These are phyloP conservation scores for Phytophthora pisi DNA, from an alignment of 352 stramenopile species.

Conservation along the genomic window DNA sequence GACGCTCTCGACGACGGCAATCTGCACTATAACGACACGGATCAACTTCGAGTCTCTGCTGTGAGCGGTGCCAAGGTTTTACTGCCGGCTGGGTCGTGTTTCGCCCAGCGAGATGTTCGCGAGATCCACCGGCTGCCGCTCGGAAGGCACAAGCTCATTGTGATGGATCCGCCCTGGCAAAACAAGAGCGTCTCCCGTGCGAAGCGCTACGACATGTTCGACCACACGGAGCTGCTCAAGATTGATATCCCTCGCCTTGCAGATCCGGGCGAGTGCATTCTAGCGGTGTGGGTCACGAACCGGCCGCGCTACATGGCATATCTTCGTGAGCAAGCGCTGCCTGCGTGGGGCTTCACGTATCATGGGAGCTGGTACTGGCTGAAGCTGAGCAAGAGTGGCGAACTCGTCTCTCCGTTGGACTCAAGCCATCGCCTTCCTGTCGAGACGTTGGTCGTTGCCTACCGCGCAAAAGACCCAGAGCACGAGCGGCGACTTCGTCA, in stretches of 20 bases:
- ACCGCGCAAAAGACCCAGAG: conserved; percentile 32
- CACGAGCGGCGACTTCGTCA: conserved; percentile 22
- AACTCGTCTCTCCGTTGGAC: conserved; percentile 64
- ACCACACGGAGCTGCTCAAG: conserved; percentile 61
- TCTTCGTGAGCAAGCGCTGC: conserved; percentile 61
- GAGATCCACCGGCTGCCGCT: conserved; percentile 28
- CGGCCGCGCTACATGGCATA: conserved; percentile 60
- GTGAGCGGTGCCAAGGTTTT: conserved; percentile 17
- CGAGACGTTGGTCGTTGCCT: conserved; percentile 69
- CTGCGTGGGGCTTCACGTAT: conserved; percentile 62
- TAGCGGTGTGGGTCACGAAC: conserved; percentile 83
- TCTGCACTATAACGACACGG: conserved; percentile 26
- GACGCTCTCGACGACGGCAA: conserved; percentile 16
- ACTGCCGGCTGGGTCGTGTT: conserved; percentile 32
- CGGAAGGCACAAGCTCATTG: conserved; percentile 39
- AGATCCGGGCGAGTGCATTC: conserved; percentile 48
- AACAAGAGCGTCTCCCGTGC: conserved; percentile 78
- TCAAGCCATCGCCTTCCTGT: conserved; percentile 70
- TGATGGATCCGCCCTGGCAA: conserved; percentile 78
- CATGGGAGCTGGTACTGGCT: conserved; percentile 80
- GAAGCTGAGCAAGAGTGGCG: conserved; percentile 60
- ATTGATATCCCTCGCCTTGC: conserved; percentile 43
- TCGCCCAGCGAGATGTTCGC: conserved; percentile 36
- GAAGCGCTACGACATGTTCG: conserved; percentile 62
- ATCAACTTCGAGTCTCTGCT: conserved; percentile 20